Conservation (phyloP, 257 asterid species). For the Ocimum tenuiflorum region DNA sequence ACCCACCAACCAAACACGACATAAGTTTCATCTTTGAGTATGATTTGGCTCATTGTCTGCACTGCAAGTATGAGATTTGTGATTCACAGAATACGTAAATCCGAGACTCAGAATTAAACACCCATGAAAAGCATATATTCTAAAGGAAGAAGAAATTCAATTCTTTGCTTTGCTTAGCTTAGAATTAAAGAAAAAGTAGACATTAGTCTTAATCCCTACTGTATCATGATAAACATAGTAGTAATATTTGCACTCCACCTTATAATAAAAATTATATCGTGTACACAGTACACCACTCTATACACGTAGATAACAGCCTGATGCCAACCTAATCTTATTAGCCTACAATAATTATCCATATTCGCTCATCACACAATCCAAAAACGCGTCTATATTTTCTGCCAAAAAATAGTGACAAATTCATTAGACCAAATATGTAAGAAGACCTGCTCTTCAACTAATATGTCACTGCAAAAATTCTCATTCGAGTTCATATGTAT, state of each 20-base stretch:
- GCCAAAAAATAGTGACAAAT: too few relatives aligned
- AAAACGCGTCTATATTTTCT: too few relatives aligned
- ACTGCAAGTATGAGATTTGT: not conserved
- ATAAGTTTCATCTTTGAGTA: too few relatives aligned
- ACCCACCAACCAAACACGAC: too few relatives aligned
- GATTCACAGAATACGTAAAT: not conserved
- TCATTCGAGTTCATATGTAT: not conserved
- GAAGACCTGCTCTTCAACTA: not conserved
- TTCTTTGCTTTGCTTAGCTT: constrained; percentile 19
- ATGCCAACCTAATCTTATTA: constrained; percentile 9
- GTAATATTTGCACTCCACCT: not conserved
- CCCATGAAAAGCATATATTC: not conserved
- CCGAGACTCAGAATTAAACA: not conserved
- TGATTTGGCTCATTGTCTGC: not conserved
- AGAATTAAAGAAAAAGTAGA: constrained; percentile 1
- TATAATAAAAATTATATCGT: too few relatives aligned
- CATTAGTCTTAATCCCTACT: not conserved
- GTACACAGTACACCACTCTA: too few relatives aligned
- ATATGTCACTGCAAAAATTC: not conserved
- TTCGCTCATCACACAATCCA: too few relatives aligned
- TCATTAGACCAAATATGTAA: too few relatives aligned
- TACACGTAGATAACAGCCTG: not conserved
- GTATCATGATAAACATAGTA: not conserved
- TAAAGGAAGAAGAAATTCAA: not conserved
- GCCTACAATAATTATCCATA: not conserved